Percentiles rank a stretch among this genome's conserved stretches.
Conservation (phyloP, 805 yeast species). For the Suhomyces prunicola region DNA sequence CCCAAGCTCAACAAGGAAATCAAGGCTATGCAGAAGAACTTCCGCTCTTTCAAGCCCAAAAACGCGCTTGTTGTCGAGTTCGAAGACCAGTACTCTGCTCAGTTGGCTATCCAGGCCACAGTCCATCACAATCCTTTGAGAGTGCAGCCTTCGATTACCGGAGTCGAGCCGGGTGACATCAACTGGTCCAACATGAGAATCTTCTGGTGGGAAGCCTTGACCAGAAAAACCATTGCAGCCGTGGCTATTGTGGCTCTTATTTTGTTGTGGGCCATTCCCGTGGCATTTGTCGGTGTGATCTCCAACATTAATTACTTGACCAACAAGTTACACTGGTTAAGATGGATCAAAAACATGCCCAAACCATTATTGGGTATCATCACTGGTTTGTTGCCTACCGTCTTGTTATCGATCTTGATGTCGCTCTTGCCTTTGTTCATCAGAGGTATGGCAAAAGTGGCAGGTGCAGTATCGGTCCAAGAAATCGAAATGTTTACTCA, state of each 20-base stretch:
- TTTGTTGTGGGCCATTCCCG: constrained; percentile 79
- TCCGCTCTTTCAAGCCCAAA: constrained; percentile 53
- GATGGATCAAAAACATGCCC: constrained; percentile 77
- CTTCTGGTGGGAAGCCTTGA: constrained; percentile 75
- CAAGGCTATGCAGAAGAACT: constrained; percentile 49
- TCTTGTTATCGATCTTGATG: constrained; percentile 80
- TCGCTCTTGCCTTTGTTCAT: constrained; percentile 82
- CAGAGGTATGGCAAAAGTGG: constrained; percentile 66
- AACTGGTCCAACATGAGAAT: constrained; percentile 72
- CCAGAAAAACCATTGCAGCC: constrained; percentile 49
- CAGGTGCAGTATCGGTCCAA: constrained; percentile 71
- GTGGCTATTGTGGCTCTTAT: constrained; percentile 55
- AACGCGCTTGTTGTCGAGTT: constrained; percentile 80
- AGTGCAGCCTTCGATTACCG: constrained; percentile 58
- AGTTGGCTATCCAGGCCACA: constrained; percentile 62
- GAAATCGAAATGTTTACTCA: constrained; percentile 80
- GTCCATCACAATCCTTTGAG: constrained; percentile 65
- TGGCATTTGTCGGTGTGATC: constrained; percentile 93
- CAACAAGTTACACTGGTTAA: constrained; percentile 66
- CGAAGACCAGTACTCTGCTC: constrained; percentile 72
- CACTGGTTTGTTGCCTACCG: constrained; percentile 83
- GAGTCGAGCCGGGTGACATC: constrained; percentile 61
- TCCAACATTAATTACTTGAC: constrained; percentile 81
- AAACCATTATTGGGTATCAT: constrained; percentile 68
- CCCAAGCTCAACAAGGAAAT: constrained; percentile 58